Conservation (phyloP, 345 rosid genomes). For the Citrus medica region DNA sequence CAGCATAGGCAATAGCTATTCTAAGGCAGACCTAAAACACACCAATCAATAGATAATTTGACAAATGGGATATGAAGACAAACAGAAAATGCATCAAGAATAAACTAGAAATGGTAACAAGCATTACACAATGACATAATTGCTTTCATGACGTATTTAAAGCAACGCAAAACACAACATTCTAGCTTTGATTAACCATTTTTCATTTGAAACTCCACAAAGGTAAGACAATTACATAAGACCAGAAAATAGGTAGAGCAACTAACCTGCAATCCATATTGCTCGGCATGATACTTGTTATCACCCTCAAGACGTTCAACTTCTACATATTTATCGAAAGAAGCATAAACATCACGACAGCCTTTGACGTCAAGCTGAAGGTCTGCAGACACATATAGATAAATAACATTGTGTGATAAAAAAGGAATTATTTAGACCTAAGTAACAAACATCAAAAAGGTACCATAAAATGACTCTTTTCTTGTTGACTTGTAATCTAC, state of each 20-base stretch:
- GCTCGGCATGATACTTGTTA: conserved; percentile 91
- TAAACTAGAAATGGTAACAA: neutral
- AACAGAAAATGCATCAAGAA: neutral
- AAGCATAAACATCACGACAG: conserved; percentile 92
- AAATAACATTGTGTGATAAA: conserved; percentile 9
- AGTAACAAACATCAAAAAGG: conserved; percentile 7
- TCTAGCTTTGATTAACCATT: neutral
- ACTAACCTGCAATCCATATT: conserved; percentile 88
- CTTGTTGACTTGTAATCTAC: conserved; percentile 93
- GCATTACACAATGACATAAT: neutral
- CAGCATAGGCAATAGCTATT: neutral
- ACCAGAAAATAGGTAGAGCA: conserved; percentile 3
- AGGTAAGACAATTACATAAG: neutral
- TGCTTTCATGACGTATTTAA: neutral
- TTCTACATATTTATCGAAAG: conserved; percentile 97
- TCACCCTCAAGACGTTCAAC: conserved; percentile 98
- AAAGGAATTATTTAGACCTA: neutral
- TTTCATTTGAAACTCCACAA: neutral
- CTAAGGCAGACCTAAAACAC: neutral
- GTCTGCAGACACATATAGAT: conserved; percentile 41
- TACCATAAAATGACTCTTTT: conserved; percentile 97
- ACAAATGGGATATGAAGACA: neutral
- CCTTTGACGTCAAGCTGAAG: conserved; percentile 99
- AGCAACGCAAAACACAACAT: neutral
- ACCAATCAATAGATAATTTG: neutral